Evolutionary conservation across 2,329 filamentous ascomycete species (phyloP).

Genomic region (Pezicula carpinea): DNA sequence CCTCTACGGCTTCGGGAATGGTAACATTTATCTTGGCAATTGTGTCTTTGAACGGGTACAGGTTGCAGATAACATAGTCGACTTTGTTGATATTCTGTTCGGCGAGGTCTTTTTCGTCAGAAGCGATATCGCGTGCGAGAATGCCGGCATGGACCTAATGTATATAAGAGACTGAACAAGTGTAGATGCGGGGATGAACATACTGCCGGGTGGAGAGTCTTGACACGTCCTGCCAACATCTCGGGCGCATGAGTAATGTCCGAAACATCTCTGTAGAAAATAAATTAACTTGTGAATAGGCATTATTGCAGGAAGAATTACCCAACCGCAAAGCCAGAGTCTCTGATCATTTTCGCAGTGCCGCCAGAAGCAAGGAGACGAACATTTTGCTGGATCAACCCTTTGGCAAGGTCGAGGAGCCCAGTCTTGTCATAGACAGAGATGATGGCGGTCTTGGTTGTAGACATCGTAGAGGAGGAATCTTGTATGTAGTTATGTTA

Average conservation of each 20-base stretch:
- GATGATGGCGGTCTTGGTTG: slow-evolving; percentile 65
- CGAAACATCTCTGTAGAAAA: slow-evolving; percentile 74
- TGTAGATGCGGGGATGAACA: slow-evolving; percentile 36
- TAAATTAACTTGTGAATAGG: not conserved
- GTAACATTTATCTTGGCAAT: slow-evolving; percentile 96
- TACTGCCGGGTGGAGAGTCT: slow-evolving; percentile 94
- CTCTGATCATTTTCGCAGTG: slow-evolving; percentile 92
- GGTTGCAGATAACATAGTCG: slow-evolving; percentile 95
- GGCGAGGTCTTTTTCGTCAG: slow-evolving; percentile 93
- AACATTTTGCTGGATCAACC: slow-evolving; percentile 82
- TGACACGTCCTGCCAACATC: slow-evolving; percentile 88
- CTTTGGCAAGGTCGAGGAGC: slow-evolving; percentile 86
- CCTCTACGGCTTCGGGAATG: slow-evolving; percentile 92
- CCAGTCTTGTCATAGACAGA: slow-evolving; percentile 99
- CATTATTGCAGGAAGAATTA: slow-evolving; percentile 35
- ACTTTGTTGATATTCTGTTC: slow-evolving; percentile 95
- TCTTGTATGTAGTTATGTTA: too few species aligned
- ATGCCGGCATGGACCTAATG: slow-evolving; percentile 59
- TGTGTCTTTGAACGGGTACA: slow-evolving; percentile 99
- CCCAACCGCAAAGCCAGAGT: slow-evolving; percentile 94
- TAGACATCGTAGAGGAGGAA: not conserved
- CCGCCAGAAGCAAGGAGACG: slow-evolving; percentile 92
- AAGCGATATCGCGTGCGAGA: slow-evolving; percentile 87
- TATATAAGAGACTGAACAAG: not conserved
- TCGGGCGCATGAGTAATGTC: slow-evolving; percentile 96